Evolutionary conservation across 1,284 basidiomycete genomes (phyloP), one percentile per base, ranked within the genome.

Genomic region (Boletus hoseneyae): DNA sequence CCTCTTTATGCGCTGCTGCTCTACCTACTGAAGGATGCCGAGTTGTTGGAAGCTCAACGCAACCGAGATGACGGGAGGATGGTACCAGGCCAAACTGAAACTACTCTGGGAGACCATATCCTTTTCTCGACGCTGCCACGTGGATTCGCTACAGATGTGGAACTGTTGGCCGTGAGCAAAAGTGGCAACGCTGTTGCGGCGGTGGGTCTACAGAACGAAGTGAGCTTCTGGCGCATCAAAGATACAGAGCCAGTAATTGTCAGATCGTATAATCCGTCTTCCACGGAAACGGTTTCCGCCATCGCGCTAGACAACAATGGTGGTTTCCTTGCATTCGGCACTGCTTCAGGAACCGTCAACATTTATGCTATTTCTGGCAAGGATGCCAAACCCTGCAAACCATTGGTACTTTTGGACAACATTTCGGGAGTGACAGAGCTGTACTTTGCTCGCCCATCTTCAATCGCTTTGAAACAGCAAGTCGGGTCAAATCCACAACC

Each of bases 21-120:
- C n/a, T 95, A 95, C 64, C 77, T 99, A 1, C 74, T 97, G 51
- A 96, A 96, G 71, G 88, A 97, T 57, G 83, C 93, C 1, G 93
- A 98, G 53, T 78, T 94, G 2, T 78, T 97, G 13, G 93, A 95
- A 60, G 87, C 88, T 5, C 93, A 94, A 61, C 77, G 85, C 38
- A 78, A 87, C 65, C 73, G 78, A 42, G 70, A 74, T 12, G 78
- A 80, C 45, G 64, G 70, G 3, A 73, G 74, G 44, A 54, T 61
- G 2, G 58, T 64, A 1, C 68, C 72, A 6, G 48, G 56, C 6
- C 60, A 72, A 39, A 64, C 71, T 50, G 59, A 59, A 46, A 70
- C 61, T 54, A 60, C 68, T n/a, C 64, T 83, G 6, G 73, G 79
- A 47, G 72, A 68, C 19, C 64, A 70, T 16, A 65, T 86, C 5